Percentiles rank a stretch among this genome's conserved stretches.
Conservation (phyloP, 2,329 filamentous ascomycete genomes). For the Penicillium expansum region DNA sequence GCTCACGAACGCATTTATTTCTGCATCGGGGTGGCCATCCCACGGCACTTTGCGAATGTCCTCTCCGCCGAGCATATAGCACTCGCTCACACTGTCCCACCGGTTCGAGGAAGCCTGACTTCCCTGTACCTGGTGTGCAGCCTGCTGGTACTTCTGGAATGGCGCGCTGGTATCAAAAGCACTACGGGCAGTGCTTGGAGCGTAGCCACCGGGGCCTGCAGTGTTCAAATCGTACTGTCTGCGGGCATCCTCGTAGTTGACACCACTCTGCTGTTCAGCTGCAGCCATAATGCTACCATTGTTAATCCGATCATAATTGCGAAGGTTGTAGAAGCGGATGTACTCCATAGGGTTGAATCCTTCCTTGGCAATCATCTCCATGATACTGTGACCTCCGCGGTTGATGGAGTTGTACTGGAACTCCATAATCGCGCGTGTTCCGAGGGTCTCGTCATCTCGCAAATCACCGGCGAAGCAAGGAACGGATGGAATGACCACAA, state of each 20-base stretch:
- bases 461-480: conserved; percentile 94
- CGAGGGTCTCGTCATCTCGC: conserved; percentile 74
- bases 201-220: conserved; percentile 43
- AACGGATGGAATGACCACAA: conserved; percentile 84
- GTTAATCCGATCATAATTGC: conserved; percentile 89
- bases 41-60: conserved; percentile 65
- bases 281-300: conserved; percentile 34
- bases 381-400: conserved; percentile 88
- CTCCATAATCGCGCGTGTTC: conserved; percentile 94
- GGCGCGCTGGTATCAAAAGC: conserved; percentile 42
- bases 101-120: conserved; percentile 50
- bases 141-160: conserved; percentile 71
- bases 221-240: conserved; percentile 48
- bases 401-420: conserved; percentile 98
- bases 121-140: conserved; percentile 56
- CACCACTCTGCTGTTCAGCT: conserved; percentile 43
- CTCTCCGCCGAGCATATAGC: conserved; percentile 77
- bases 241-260: conserved; percentile 46
- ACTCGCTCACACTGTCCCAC: conserved; percentile 73
- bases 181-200: conserved; percentile 32
- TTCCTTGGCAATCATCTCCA: conserved; percentile 68
- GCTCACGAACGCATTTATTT: conserved; percentile 62
- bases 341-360: conserved; percentile 78
- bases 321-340: conserved; percentile 91
- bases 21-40: conserved; percentile 53